Evolutionary conservation across 768 basidiomycete genomes (phyloP), one percentile per base, ranked within the genome.

Genomic region (Amyloporia xantha): DNA sequence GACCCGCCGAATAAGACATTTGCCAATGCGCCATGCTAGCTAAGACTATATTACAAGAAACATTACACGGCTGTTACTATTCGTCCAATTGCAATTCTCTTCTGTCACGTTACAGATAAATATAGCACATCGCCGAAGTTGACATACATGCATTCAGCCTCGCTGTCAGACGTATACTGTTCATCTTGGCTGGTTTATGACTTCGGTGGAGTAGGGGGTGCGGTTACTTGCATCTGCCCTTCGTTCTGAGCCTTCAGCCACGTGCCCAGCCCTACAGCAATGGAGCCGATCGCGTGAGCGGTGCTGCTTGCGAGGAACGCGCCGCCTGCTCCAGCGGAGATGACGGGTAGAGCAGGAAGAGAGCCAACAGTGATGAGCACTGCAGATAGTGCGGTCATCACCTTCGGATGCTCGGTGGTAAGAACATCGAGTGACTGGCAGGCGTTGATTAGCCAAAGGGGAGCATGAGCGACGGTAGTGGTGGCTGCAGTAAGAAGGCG

Each of bases 361-460:
- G 82, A 81, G 28, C 86, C 87, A 26, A 82, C 83, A 2, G 86
- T 86, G 60, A 90, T 85, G 51, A 90, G 76, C 45, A 90, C 79
- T 5, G 86, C 86, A 54, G 84, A 84, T 45, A 88, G 63, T 27
- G 85, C 76, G 52, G 77, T 81, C 83, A 87, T 81, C 4, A 71
- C 77, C 61, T 82, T 82, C 9, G 87, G 87, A 56, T 90, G 86
- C 56, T 89, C 87, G 51, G 71, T 75, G 9, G 79, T 78, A 46
- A 90, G 77, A 66, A 75, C 84, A 47, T 87, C 84, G 51, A 90
- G 73, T 9, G 87, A 86, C 41, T 73, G 79, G 56, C 82, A 82
- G 1, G 87, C 86, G 57, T 87, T 88, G 48, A 90, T 61, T 15
- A 90, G 73, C 86, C 86, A 90, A 0, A 78, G 68, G 0, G 86